phyloP scores from a whole-genome alignment of 345 rosid species.

The Eucalyptus lansdowneana region DNA sequence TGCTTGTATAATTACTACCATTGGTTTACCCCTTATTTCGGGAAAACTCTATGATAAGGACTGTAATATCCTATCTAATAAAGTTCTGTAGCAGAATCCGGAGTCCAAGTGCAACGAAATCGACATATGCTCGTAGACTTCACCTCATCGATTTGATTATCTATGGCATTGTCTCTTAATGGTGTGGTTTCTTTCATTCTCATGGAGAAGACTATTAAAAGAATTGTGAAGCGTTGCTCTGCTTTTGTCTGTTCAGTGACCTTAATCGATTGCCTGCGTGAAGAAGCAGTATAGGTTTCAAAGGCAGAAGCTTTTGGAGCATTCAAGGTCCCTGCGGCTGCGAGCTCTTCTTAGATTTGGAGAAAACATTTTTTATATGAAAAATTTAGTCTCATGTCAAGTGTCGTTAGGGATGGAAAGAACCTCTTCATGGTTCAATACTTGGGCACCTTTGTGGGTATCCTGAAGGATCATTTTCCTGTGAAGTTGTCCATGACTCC shows the following conservation, averaged over 20 bases:
- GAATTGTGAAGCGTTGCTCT: background rate
- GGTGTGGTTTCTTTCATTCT: background rate
- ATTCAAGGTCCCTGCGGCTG: background rate
- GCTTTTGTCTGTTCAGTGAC: background rate
- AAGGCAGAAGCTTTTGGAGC: background rate
- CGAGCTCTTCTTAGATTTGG: background rate
- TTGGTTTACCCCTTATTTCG: background rate
- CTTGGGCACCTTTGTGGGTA: background rate
- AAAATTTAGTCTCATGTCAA: too few species aligned
- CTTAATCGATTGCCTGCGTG: background rate
- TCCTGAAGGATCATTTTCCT: too few species aligned
- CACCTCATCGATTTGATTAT: background rate
- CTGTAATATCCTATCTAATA: too few species aligned
- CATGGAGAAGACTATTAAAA: background rate
- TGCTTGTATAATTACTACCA: background rate
- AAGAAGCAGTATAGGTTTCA: background rate
- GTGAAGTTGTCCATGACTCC: too few species aligned
- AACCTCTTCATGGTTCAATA: too few species aligned
- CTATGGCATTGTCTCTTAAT: background rate
- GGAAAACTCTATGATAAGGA: background rate
- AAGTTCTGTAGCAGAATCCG: too few species aligned
- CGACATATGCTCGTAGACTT: too few species aligned
- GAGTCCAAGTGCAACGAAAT: background rate
- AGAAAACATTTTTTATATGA: too few species aligned
- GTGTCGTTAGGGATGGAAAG: too few species aligned